Evolutionary conservation across 1,284 basidiomycete genomes (phyloP).

Genomic region (Violaceomyces palustris): DNA sequence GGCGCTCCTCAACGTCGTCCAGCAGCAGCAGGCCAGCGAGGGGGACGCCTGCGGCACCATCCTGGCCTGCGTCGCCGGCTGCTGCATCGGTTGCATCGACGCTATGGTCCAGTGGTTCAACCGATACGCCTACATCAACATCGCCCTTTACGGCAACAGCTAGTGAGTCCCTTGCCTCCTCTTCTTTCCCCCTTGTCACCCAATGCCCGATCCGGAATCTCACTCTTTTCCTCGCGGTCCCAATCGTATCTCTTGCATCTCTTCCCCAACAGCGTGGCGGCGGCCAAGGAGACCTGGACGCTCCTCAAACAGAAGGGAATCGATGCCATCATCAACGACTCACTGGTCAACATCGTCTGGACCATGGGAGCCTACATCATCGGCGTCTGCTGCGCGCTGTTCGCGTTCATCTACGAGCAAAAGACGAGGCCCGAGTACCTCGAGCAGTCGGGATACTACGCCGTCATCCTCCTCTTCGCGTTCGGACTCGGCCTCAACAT

Average conservation of each 20-base stretch:
- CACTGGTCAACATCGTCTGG: conserved; percentile 64
- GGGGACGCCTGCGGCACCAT: conserved; percentile 71
- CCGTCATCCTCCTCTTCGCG: conserved; percentile 36
- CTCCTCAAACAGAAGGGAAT: conserved; percentile 73
- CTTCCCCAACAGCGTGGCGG: too few species aligned
- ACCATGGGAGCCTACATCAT: conserved; percentile 63
- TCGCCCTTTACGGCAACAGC: conserved; percentile 80
- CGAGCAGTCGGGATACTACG: conserved; percentile 27
- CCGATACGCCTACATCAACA: conserved; percentile 64
- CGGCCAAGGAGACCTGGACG: conserved; percentile 88
- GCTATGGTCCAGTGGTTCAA: conserved; percentile 58
- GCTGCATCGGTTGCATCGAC: conserved; percentile 57
- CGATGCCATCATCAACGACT: conserved; percentile 79
- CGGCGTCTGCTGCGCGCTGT: conserved; percentile 70
- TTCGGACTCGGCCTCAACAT: conserved; percentile 52
- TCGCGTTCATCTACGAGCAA: conserved; percentile 72
- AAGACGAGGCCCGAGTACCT: conserved; percentile 42
- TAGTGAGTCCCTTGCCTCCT: conserved; percentile 57
- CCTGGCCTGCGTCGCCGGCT: conserved; percentile 73
- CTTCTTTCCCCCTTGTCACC: neutral
- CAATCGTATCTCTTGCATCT: too few species aligned
- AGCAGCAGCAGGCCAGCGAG: conserved; percentile 66
- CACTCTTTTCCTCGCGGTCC: too few species aligned
- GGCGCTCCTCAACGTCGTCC: conserved; percentile 63
- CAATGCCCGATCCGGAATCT: neutral